Percentiles rank a stretch among this genome's conserved stretches.
Conservation (phyloP, 2,329 filamentous ascomycete species). For the Trichoderma endophyticum region DNA sequence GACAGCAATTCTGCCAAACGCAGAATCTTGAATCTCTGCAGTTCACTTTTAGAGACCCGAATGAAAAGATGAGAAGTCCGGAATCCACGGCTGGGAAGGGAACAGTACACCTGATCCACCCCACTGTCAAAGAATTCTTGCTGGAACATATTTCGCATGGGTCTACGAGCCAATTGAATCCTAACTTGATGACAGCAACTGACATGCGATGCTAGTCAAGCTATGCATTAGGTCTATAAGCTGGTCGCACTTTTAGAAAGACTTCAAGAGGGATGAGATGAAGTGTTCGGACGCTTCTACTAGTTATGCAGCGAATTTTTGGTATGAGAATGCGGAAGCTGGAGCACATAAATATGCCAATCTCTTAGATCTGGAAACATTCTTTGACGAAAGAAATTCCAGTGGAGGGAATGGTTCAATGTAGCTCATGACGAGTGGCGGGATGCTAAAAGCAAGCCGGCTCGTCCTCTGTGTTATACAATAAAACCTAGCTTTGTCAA, state of each 20-base stretch:
- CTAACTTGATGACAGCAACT: background rate
- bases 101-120: background rate
- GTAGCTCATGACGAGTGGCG: background rate
- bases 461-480: background rate
- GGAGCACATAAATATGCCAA: background rate
- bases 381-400: background rate
- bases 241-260: background rate
- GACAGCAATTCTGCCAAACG: background rate
- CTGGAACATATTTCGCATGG: background rate
- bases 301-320: background rate
- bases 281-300: background rate
- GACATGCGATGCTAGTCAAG: background rate
- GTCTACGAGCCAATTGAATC: background rate
- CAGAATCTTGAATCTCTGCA: background rate
- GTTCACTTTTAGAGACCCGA: background rate
- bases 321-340: background rate
- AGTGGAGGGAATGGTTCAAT: background rate
- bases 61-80: background rate
- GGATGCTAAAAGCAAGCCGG: background rate
- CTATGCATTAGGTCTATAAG: background rate
- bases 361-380: background rate
- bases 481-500: background rate
- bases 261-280: background rate
- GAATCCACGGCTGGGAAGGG: background rate
- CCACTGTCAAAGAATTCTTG: background rate